Conservation (phyloP, 306 rosid species). For the Dryas drummondii region DNA sequence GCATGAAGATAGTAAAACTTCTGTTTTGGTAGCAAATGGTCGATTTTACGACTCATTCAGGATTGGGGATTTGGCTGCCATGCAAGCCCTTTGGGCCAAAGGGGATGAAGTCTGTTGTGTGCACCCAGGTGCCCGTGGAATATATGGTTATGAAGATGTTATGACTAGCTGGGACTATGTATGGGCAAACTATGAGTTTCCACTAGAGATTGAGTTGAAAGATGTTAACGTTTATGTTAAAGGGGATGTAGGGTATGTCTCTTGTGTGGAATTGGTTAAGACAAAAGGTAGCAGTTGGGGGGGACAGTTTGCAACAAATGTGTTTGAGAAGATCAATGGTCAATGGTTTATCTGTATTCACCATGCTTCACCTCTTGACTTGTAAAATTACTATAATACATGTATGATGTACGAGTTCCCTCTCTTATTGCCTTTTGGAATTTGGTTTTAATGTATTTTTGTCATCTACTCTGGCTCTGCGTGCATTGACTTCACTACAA, state of each 20-base stretch:
- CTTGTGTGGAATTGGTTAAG: constrained; percentile 86
- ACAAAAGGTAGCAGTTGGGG: constrained; percentile 93
- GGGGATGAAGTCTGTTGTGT: constrained; percentile 70
- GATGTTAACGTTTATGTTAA: constrained; percentile 67
- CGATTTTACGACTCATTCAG: constrained; percentile 69
- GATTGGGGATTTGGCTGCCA: constrained; percentile 73
- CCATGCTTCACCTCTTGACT: constrained; percentile 86
- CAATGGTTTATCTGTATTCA: constrained; percentile 77
- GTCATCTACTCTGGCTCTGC: not conserved
- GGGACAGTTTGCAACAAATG: constrained; percentile 83
- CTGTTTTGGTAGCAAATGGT: constrained; percentile 56
- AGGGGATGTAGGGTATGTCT: constrained; percentile 79
- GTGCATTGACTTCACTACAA: too few relatives aligned
- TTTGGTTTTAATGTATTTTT: not conserved
- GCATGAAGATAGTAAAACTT: constrained; percentile 54
- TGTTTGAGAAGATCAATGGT: constrained; percentile 72
- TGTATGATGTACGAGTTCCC: not conserved
- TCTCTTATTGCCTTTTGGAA: not conserved
- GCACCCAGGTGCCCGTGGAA: constrained; percentile 81
- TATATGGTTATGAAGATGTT: constrained; percentile 78
- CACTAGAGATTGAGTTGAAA: constrained; percentile 71
- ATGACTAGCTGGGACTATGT: constrained; percentile 88
- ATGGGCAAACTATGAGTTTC: constrained; percentile 96
- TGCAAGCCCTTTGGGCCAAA: constrained; percentile 86
- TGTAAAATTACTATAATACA: constrained; percentile 31